phyloP scores from a whole-genome alignment of 768 basidiomycete genomes.

The button mushroom (Agaricus bisporus) region DNA sequence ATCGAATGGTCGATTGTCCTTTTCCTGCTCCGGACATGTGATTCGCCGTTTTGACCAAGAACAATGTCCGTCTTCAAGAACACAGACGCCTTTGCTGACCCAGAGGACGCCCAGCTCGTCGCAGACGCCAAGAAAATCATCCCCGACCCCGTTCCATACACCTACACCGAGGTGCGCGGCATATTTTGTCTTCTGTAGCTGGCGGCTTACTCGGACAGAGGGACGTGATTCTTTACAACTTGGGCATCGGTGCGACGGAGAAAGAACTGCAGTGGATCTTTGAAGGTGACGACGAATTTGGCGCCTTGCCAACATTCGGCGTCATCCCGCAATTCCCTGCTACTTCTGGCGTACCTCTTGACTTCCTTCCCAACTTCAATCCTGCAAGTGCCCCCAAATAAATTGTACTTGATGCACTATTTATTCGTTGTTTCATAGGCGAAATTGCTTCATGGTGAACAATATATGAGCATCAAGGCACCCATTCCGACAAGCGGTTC shows the following conservation, averaged over 20 bases:
- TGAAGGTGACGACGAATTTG: constrained; percentile 84
- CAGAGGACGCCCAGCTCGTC: constrained; percentile 80
- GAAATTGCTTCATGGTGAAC: constrained; percentile 96
- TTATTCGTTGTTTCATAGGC: constrained; percentile 41
- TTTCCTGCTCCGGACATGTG: not conserved
- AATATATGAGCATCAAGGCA: constrained; percentile 82
- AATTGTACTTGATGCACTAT: not conserved
- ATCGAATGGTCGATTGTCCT: no score
- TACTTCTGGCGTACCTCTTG: constrained; percentile 59
- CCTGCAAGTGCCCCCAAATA: constrained; percentile 41
- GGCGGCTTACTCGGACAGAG: constrained; percentile 28
- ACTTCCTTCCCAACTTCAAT: constrained; percentile 94
- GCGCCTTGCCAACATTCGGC: constrained; percentile 88
- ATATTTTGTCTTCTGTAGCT: not conserved
- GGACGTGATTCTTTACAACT: constrained; percentile 91
- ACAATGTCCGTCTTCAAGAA: constrained; percentile 34
- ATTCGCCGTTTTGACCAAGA: not conserved
- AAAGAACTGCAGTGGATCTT: constrained; percentile 89
- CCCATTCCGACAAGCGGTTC: constrained; percentile 83
- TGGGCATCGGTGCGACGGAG: constrained; percentile 91
- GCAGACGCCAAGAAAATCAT: constrained; percentile 69
- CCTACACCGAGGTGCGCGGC: constrained; percentile 59
- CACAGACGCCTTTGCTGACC: constrained; percentile 55
- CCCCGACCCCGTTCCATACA: constrained; percentile 52
- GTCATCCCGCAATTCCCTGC: constrained; percentile 88